A percentile compares a stretch with the other conserved stretches of the same genome.
Evolutionary conservation across 192 early-diverging fungal genomes (phyloP).

Genomic region (Gamsiella multidivaricata): DNA sequence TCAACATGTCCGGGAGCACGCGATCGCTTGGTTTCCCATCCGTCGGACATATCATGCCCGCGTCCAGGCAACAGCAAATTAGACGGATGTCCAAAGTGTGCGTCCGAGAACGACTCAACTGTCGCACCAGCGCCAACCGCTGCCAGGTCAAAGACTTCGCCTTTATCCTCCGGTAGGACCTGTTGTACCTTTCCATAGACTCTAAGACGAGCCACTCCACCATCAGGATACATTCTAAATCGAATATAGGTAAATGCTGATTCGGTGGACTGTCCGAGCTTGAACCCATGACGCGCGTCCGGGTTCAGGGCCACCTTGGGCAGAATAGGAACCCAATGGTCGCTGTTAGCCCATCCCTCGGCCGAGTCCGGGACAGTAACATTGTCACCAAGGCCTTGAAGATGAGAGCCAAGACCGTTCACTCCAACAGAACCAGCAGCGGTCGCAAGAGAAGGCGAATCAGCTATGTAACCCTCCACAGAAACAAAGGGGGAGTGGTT

Average conservation of each 20-base stretch:
- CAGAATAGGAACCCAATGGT: constrained; percentile 59
- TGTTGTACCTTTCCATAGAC: constrained; percentile 80
- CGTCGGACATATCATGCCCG: constrained; percentile 86
- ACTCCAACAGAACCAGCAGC: constrained; percentile 13
- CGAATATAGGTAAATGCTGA: constrained; percentile 60
- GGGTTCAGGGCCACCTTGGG: constrained; percentile 80
- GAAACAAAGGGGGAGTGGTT: constrained; percentile 90
- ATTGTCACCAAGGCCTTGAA: constrained; percentile 53
- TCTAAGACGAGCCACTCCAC: constrained; percentile 83
- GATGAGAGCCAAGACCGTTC: constrained; percentile 52
- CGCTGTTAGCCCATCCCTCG: constrained; percentile 42
- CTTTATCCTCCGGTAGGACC: constrained; percentile 58
- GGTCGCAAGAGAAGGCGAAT: constrained; percentile 57
- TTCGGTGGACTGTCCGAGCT: constrained; percentile 58
- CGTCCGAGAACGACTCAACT: constrained; percentile 74
- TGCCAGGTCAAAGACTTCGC: constrained; percentile 73
- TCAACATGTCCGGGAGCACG: constrained; percentile 81
- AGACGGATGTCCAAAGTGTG: constrained; percentile 84
- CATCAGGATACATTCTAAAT: constrained; percentile 66
- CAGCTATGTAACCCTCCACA: constrained; percentile 73
- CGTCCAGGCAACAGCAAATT: constrained; percentile 85
- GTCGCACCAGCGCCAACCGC: constrained; percentile 75
- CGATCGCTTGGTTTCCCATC: constrained; percentile 94
- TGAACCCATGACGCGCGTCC: constrained; percentile 74
- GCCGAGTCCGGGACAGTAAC: constrained; percentile 11